Evolutionary conservation across 2,329 filamentous ascomycete species (phyloP).

Genomic region (Tolypocladium paradoxum): DNA sequence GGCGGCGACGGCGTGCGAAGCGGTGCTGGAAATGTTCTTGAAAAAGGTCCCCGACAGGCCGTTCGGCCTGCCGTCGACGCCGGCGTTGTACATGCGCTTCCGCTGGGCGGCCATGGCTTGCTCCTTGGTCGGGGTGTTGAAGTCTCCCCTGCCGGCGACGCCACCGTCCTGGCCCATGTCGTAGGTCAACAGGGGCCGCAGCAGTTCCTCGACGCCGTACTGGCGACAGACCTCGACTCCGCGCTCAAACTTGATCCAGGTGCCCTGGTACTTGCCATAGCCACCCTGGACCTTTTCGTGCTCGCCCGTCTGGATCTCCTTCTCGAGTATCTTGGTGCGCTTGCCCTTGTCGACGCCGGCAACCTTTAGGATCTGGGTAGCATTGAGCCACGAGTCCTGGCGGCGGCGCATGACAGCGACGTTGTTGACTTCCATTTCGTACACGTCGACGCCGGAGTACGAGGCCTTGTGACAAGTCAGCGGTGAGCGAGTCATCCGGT

Average conservation of each 20-base stretch:
- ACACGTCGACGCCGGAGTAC: slow-evolving; percentile 92
- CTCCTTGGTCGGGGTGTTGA: slow-evolving; percentile 96
- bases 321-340: slow-evolving; percentile 93
- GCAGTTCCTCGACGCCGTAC: slow-evolving; percentile 64
- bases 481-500: neutral
- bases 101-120: slow-evolving; percentile 94
- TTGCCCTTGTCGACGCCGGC: slow-evolving; percentile 96
- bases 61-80: slow-evolving; percentile 54
- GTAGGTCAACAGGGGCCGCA: slow-evolving; percentile 67
- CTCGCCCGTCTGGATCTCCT: slow-evolving; percentile 91
- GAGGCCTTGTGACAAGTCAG: slow-evolving; percentile 46
- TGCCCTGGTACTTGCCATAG: slow-evolving; percentile 98
- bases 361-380: slow-evolving; percentile 95
- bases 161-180: slow-evolving; percentile 71
- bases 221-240: slow-evolving; percentile 84
- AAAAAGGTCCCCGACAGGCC: slow-evolving; percentile 81
- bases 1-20: slow-evolving; percentile 85
- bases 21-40: slow-evolving; percentile 89
- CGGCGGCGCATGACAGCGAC: slow-evolving; percentile 93
- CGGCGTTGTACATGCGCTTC: slow-evolving; percentile 75
- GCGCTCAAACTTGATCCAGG: slow-evolving; percentile 91
- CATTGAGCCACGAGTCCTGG: slow-evolving; percentile 93
- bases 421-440: slow-evolving; percentile 95
- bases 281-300: slow-evolving; percentile 98
- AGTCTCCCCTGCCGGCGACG: slow-evolving; percentile 57